These are phyloP conservation scores for Cenchrus fungigraminus DNA, from an alignment of 176 grass and related monocot genomes.

Conservation along the genomic window DNA sequence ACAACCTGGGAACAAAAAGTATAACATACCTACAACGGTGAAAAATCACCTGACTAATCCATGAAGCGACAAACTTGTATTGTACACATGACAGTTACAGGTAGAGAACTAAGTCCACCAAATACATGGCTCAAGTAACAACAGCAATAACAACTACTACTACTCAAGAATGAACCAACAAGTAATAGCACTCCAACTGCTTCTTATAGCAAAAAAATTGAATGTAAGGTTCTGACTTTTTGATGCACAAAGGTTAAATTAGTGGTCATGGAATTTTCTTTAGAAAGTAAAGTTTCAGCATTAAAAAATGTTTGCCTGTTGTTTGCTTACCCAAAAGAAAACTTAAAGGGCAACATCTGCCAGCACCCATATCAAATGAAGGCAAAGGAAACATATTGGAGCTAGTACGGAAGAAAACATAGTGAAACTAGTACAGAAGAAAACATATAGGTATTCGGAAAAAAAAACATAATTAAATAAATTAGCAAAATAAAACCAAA, in stretches of 20 bases:
- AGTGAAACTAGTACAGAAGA: not conserved
- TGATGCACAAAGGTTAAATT: conserved; percentile 15
- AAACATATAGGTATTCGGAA: too few species aligned
- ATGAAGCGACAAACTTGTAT: not conserved
- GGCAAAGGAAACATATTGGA: not conserved
- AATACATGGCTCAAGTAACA: conserved; percentile 29
- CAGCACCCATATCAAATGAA: not conserved
- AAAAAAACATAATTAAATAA: not conserved
- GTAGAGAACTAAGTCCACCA: conserved; percentile 13
- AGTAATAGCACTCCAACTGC: not conserved
- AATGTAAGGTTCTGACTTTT: not conserved
- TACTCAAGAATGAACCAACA: not conserved
- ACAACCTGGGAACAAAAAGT: conserved; percentile 23
- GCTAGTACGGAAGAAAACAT: not conserved
- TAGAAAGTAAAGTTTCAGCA: not conserved
- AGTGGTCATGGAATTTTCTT: not conserved
- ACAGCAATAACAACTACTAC: not conserved
- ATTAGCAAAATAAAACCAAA: conserved; percentile 1
- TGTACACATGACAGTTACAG: conserved; percentile 13
- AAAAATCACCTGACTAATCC: conserved; percentile 22
- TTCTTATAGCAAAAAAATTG: not conserved
- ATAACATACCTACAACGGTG: conserved; percentile 4
- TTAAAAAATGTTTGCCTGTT: conserved; percentile 1
- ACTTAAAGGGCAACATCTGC: not conserved
- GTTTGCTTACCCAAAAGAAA: not conserved